Base-by-base conservation (phyloP, 140 eudicot species). In the Eryngium alpinum region DNA sequence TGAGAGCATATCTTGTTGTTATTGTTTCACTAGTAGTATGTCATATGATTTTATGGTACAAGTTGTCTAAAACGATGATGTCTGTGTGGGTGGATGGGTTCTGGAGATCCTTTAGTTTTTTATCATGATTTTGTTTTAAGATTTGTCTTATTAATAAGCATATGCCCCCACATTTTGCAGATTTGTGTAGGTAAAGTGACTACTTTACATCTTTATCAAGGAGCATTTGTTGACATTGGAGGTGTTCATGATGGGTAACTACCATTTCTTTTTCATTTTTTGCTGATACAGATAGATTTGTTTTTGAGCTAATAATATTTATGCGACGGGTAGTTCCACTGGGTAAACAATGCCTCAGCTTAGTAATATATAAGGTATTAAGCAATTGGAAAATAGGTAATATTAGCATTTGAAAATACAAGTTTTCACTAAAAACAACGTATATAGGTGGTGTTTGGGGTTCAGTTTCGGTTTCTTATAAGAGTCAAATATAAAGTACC, bases 141-240 rank as follows among this genome's bases (percentile, higher is more conserved):
- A n/a, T n/a, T 52, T 22, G 25, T 43, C 34, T 75, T 69, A 63
- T 21, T 53, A 71, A 33, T 27, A 52, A 44, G 83, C 65, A 56
- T 63, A 21, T 74, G 32, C 57, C 49, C 81, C 65, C 10, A 44
- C 4, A 77, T 49, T 82, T 44, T 85, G 84, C 87, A 96, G 99
- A 90, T 96, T 78, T 96, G 99, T 90, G 90, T 87, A 73, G 99
- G 98, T 76, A 96, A 91, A 85, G 99, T 96, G 86, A 93, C 98
- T 57, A 91, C 97, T 77, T 59, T 96, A 82, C 99, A 96, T 83
- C 98, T 96, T 81, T 90, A 96, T 84, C 99, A 96, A 90, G 99
- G 99, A 88, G 99, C 99, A 77, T 96, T 96, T 83, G 96, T 96
- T 79, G 99, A 96, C 84, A 96, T 96, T 88, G 99, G 99, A 86